Evolutionary conservation across 345 rosid species (phyloP), one percentile per base, ranked within the genome.

Genomic region (Gynandropsis gynandra): DNA sequence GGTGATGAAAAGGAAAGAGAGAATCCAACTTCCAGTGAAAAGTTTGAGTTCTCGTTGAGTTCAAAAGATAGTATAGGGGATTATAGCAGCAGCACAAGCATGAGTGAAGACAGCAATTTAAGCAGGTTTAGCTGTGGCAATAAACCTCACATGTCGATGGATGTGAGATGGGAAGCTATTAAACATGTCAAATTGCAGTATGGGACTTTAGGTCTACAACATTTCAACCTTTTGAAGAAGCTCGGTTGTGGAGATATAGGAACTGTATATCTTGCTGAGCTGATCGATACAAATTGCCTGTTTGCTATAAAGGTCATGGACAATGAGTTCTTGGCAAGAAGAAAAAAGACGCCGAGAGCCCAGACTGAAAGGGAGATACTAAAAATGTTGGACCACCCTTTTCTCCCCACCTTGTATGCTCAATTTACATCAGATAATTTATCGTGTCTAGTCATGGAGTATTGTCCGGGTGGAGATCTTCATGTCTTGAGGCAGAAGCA

Each of bases 181-280:
- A 77, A 78, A 57, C 75, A 70, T 40, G 73, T 72, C 37, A 80
- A 69, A 67, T 58, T 69, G 69, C 85, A 72, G 58, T 65, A 65
- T 52, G 94, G 86, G 34, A 74, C 58, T 57, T 54, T 90, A 52
- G 89, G 80, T 16, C 76, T 84, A 80, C 65, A 65, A 40, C 83
- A 90, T 67, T 90, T 90, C 69, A 84, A 84, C 73, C 94, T 90
- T 54, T 16, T 90, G 57, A 87, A 79, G 76, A 90, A 82, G 82
- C 98, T 90, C 3, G 98, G 98, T 32, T 82, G 95, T 54, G 98
- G 98, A 61, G 98, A 90, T 67, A 87, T 90, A 68, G 98, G 98
- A 35, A 87, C 98, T 3, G 96, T 90, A 13, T 90, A 90, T 79
- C 89, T 90, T 35, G 95, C 95, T 1, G 96, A 90, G 65, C 79